Evolutionary conservation across 2,329 filamentous ascomycete genomes (phyloP), one percentile per base, ranked within the genome.

Genomic region (Microdochium trichocladiopsis): DNA sequence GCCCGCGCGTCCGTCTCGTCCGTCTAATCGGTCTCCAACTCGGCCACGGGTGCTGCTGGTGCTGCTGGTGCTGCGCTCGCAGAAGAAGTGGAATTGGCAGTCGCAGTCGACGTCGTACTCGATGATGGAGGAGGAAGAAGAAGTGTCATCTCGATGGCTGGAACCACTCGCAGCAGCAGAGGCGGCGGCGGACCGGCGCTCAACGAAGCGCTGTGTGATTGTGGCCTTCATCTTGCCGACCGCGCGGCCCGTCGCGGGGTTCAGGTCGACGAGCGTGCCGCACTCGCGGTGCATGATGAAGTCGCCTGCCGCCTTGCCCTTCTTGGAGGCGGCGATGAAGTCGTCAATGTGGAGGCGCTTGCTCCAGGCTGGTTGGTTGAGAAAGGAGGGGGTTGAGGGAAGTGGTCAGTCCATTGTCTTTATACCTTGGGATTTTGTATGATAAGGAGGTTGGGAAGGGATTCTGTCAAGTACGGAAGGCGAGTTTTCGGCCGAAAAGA

Each of bases 251-350:
- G 57, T 66, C 14, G 58, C 53, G 9, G 61, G 62, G 59, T 67
- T 70, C 37, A 76, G 65, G 56, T 77, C 74, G 43, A 75, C 72
- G 10, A 71, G 60, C 0, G 73, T 77, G 41, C 75, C 74, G 61
- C 72, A 76, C 58, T 77, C 74, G 53, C 77, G 76, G 61, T 82
- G 78, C 75, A 79, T 77, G 64, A 81, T 81, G 65, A 79, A 80
- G 50, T 72, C 76, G 18, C 77, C 77, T 10, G 67, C 66, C 23
- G 72, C 66, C 63, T 79, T 78, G 52, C 77, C 77, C 9, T 66
- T 63, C 56, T 78, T 72, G 12, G 77, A 80, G 49, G 74, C 70
- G 21, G 63, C 56, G 57, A 79, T 78, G 61, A 79, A 78, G 53
- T 70, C 69, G 55, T 74, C 72, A 53, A 74, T 68, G 18, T 58